phyloP scores from a whole-genome alignment of 352 stramenopile species.

The Globisporangium abappressorium region DNA sequence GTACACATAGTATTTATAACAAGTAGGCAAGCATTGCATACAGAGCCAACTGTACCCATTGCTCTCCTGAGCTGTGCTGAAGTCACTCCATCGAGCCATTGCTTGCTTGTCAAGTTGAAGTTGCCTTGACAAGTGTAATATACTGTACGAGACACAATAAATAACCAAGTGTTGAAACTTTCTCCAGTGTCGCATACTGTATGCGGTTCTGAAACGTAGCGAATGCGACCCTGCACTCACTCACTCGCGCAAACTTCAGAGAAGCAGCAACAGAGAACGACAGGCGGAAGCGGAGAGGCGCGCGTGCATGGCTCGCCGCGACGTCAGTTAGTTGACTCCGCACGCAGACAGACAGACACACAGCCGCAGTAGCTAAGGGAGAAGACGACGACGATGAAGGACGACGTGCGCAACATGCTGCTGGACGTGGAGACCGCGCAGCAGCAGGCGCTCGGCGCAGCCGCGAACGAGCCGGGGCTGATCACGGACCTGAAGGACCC shows the following conservation, averaged over 20 bases:
- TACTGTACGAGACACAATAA: not conserved
- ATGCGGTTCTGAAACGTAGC: not conserved
- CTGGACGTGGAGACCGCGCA: constrained; percentile 38
- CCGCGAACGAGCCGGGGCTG: constrained; percentile 22
- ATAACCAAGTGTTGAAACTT: not conserved
- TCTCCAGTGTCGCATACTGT: not conserved
- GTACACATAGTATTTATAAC: not conserved
- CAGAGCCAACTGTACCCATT: no score
- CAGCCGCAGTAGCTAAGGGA: no score
- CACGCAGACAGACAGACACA: not conserved
- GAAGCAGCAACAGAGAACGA: constrained; percentile 3
- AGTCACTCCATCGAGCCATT: no score
- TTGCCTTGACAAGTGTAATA: not conserved
- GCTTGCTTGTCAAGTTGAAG: constrained; percentile 1
- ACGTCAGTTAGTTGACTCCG: not conserved
- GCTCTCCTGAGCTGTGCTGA: no score
- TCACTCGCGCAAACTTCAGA: not conserved
- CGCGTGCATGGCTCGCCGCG: not conserved
- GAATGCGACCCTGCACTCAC: not conserved
- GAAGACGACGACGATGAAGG: not conserved
- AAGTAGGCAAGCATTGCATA: not conserved
- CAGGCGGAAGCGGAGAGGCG: not conserved
- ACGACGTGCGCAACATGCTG: constrained; percentile 34
- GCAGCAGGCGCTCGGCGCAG: constrained; percentile 27
- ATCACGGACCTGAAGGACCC: constrained; percentile 38